These are phyloP conservation scores for Septoria linicola DNA, from an alignment of 2,329 filamentous ascomycete species.

Conservation along the genomic window DNA sequence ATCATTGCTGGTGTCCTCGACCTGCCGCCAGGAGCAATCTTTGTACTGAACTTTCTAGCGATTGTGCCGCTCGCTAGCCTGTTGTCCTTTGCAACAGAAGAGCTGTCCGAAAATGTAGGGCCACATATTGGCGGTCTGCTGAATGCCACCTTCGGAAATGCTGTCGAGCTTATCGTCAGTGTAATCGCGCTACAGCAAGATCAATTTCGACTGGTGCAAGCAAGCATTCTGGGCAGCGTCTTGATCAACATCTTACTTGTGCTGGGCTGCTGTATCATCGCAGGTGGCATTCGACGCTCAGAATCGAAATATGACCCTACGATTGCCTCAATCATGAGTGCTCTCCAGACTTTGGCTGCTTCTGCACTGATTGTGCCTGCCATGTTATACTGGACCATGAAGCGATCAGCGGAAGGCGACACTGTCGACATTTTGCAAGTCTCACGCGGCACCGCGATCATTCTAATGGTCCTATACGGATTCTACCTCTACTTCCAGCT, in stretches of 20 bases:
- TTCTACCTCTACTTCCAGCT: slow-evolving; percentile 57
- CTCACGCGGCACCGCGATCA: slow-evolving; percentile 53
- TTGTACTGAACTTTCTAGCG: slow-evolving; percentile 75
- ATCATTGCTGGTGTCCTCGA: slow-evolving; percentile 63
- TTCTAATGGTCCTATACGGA: slow-evolving; percentile 53
- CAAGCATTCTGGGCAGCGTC: slow-evolving; percentile 95
- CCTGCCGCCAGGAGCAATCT: slow-evolving; percentile 67
- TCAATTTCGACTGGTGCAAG: slow-evolving; percentile 91
- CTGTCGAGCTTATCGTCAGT: slow-evolving; percentile 79
- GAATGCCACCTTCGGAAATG: slow-evolving; percentile 79
- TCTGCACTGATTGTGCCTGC: slow-evolving; percentile 55
- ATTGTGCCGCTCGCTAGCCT: slow-evolving; percentile 73
- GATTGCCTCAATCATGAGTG: slow-evolving; percentile 73
- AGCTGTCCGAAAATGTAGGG: slow-evolving; percentile 69
- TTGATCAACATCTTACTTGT: slow-evolving; percentile 86
- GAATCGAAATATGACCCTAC: slow-evolving; percentile 64
- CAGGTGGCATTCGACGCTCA: slow-evolving; percentile 46
- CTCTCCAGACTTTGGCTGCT: slow-evolving; percentile 55
- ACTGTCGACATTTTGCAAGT: slow-evolving; percentile 50
- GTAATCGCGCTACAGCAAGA: slow-evolving; percentile 81
- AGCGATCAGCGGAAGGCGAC: slow-evolving; percentile 40
- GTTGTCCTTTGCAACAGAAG: slow-evolving; percentile 74
- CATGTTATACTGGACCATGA: slow-evolving; percentile 51
- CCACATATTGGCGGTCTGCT: slow-evolving; percentile 72
- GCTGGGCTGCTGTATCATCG: slow-evolving; percentile 54